Evolutionary conservation across 2,329 filamentous ascomycete genomes (phyloP).

Genomic region (Cephalotrichum gorgonifer): DNA sequence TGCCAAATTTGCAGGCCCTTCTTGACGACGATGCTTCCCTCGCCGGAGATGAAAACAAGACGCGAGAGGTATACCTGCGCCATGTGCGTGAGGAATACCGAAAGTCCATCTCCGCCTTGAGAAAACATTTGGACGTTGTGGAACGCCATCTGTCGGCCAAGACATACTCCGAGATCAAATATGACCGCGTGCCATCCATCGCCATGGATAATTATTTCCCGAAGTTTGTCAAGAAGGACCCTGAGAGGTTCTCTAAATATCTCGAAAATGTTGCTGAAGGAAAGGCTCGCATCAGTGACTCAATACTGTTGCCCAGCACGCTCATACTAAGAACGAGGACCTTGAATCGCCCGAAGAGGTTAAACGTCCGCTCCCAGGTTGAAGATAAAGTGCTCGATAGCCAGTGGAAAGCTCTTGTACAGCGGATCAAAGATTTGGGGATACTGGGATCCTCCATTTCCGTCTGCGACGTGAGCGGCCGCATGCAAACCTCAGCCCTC

Average conservation of each 20-base stretch:
- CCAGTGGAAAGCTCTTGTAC: constrained; percentile 48
- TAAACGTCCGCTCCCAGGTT: constrained; percentile 15
- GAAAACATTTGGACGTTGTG: constrained; percentile 40
- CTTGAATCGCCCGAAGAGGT: background rate
- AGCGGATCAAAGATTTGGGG: constrained; percentile 45
- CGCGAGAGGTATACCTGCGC: constrained; percentile 41
- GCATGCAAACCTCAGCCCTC: constrained; percentile 31
- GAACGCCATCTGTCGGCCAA: constrained; percentile 39
- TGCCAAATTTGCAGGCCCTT: constrained; percentile 17
- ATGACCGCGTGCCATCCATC: constrained; percentile 43
- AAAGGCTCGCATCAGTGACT: constrained; percentile 41
- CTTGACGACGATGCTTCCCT: constrained; percentile 18
- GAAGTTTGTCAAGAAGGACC: constrained; percentile 40
- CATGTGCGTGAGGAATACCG: constrained; percentile 43
- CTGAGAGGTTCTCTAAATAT: constrained; percentile 36
- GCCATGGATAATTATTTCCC: constrained; percentile 43
- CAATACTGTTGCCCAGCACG: constrained; percentile 40
- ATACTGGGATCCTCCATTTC: constrained; percentile 42
- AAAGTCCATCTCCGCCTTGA: constrained; percentile 37
- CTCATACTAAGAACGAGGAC: constrained; percentile 23
- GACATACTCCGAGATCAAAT: constrained; percentile 39
- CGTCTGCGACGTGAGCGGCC: constrained; percentile 46
- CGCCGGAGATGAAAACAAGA: constrained; percentile 7
- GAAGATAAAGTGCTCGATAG: constrained; percentile 28
- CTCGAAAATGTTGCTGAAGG: constrained; percentile 36